phyloP scores from a whole-genome alignment of 306 rosid genomes.

The Lathyrus sativus region DNA sequence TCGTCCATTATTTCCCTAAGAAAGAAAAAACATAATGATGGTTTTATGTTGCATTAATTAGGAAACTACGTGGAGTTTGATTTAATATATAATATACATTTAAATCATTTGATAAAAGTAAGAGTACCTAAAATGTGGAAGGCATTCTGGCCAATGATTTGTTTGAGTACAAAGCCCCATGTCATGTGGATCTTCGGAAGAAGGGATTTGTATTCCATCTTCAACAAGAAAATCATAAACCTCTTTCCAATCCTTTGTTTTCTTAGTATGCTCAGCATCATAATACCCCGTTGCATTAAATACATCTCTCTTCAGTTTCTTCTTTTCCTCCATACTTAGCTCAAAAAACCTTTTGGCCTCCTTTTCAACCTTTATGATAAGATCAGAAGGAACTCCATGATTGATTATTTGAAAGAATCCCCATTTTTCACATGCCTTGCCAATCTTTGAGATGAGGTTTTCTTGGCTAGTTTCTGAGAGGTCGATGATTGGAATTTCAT shows the following conservation, averaged over 20 bases:
- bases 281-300: conserved; percentile 64
- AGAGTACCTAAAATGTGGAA: conserved; percentile 61
- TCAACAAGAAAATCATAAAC: conserved; percentile 68
- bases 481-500: conserved; percentile 46
- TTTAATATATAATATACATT: not conserved
- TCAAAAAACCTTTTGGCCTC: conserved; percentile 57
- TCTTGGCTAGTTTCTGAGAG: conserved; percentile 34
- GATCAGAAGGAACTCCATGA: conserved; percentile 64
- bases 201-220: conserved; percentile 47
- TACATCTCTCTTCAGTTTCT: conserved; percentile 61
- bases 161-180: conserved; percentile 38
- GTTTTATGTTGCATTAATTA: no score
- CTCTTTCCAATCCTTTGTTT: conserved; percentile 89
- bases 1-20: conserved; percentile 58
- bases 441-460: conserved; percentile 49
- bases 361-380: conserved; percentile 37
- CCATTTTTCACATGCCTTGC: conserved; percentile 68
- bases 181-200: conserved; percentile 53
- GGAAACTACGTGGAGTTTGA: not conserved
- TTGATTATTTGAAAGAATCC: conserved; percentile 82
- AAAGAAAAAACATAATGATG: not conserved
- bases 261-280: conserved; percentile 73
- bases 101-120: not conserved
- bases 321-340: conserved; percentile 42
- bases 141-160: conserved; percentile 76